A percentile compares a stretch with the other conserved stretches of the same genome.
phyloP scores from a whole-genome alignment of 1,284 basidiomycete genomes.

The Tilletia walkeri region DNA sequence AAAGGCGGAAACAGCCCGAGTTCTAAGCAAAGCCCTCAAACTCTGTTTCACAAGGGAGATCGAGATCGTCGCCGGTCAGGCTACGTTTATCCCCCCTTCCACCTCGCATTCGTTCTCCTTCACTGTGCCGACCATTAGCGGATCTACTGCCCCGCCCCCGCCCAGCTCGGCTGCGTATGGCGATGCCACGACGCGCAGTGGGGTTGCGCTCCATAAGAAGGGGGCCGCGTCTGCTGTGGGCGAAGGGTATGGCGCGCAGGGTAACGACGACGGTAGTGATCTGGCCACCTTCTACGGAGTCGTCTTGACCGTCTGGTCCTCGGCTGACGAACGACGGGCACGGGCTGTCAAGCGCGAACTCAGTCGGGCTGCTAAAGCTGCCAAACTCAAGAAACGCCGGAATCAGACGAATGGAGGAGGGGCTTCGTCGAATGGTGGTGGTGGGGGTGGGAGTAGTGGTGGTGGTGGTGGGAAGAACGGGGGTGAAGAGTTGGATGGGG shows the following conservation, averaged over 20 bases:
- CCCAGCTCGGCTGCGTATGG: conserved; percentile 21
- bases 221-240: conserved; percentile 57
- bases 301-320: conserved; percentile 41
- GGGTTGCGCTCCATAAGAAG: conserved; percentile 39
- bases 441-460: conserved; percentile 21
- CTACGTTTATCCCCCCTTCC: conserved; percentile 60
- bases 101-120: conserved; percentile 92
- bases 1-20: conserved; percentile 44
- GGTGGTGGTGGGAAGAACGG: conserved; percentile 20
- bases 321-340: conserved; percentile 42
- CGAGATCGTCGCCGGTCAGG: conserved; percentile 64
- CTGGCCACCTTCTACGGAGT: conserved; percentile 47
- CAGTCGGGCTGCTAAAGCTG: conserved; percentile 24
- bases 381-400: conserved; percentile 14
- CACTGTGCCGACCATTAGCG: conserved; percentile 45
- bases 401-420: conserved; percentile 24
- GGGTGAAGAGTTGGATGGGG: background rate
- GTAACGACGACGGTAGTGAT: conserved; percentile 59
- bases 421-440: conserved; percentile 16
- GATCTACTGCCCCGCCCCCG: conserved; percentile 26
- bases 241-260: conserved; percentile 59
- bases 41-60: conserved; percentile 86
- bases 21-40: conserved; percentile 56
- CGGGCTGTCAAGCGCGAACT: conserved; percentile 47
- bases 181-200: conserved; percentile 13